A percentile compares a stretch with the other conserved stretches of the same genome.
Evolutionary conservation across 2,329 filamentous ascomycete genomes (phyloP).

Genomic region (Aspergillus sojae): DNA sequence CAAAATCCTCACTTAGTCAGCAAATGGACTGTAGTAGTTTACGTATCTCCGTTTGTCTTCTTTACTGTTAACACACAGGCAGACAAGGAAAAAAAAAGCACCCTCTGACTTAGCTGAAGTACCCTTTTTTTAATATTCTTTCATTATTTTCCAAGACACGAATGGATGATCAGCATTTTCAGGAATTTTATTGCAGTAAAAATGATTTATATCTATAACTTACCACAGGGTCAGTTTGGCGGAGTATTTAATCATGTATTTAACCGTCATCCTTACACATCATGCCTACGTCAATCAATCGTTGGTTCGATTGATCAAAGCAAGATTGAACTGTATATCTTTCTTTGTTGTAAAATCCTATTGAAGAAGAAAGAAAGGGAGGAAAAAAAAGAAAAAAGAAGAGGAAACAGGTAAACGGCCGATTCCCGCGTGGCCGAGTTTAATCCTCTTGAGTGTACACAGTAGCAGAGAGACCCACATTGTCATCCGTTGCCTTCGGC

Average conservation of each 20-base stretch:
- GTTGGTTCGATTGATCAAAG: neutral
- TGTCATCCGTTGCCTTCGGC: constrained; percentile 7
- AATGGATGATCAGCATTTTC: neutral
- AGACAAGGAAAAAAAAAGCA: neutral
- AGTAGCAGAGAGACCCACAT: constrained; percentile 5
- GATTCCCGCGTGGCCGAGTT: constrained; percentile 7
- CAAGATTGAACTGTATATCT: neutral
- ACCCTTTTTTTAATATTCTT: neutral
- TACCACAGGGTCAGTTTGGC: neutral
- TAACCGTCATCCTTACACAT: neutral
- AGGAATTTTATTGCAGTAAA: neutral
- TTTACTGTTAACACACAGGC: too few relatives aligned
- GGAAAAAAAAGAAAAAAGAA: neutral
- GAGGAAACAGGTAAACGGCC: neutral
- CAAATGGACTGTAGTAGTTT: neutral
- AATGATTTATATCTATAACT: neutral
- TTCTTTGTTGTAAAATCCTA: neutral
- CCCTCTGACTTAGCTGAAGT: neutral
- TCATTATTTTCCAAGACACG: neutral
- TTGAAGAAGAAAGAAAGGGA: neutral
- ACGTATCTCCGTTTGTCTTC: neutral
- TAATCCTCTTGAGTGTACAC: neutral
- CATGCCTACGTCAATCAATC: neutral
- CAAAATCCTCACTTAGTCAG: neutral
- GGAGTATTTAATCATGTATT: neutral